Conservation (phyloP, 306 rosid genomes). For the Aeschynomene evenia region DNA sequence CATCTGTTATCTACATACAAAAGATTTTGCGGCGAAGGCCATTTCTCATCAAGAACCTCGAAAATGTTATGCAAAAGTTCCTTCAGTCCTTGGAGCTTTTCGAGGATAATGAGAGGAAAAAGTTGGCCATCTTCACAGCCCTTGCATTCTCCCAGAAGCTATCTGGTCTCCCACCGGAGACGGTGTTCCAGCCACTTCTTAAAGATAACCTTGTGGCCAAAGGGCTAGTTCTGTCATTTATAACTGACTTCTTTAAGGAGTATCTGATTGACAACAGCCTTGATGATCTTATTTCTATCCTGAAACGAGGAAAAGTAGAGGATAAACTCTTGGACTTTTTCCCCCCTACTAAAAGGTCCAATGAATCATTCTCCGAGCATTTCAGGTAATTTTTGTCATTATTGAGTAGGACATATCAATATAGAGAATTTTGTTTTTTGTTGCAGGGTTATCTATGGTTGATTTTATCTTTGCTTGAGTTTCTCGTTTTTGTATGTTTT, state of each 20-base stretch:
- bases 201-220: conserved; percentile 99
- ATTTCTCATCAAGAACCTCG: conserved; percentile 93
- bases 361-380: conserved; percentile 91
- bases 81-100: conserved; percentile 97
- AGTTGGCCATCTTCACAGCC: conserved; percentile 98
- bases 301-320: conserved; percentile 95
- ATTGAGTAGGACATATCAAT: background rate
- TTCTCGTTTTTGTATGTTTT: background rate
- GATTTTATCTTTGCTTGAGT: background rate
- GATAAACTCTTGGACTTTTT: conserved; percentile 86
- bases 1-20: conserved; percentile 89
- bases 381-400: conserved; percentile 63
- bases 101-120: conserved; percentile 98
- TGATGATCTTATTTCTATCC: conserved; percentile 94
- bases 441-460: background rate
- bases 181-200: conserved; percentile 95
- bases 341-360: conserved; percentile 83
- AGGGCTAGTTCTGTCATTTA: conserved; percentile 92
- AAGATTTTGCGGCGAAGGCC: conserved; percentile 94
- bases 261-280: conserved; percentile 92
- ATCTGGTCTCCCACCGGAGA: conserved; percentile 98
- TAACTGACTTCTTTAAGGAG: conserved; percentile 96
- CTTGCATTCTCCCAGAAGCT: conserved; percentile 99
- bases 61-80: conserved; percentile 96
- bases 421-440: background rate